A percentile compares a stretch with the other conserved stretches of the same genome.
phyloP scores from a whole-genome alignment of 108 stramenopile genomes.

The Aurantiochytrium sp. region DNA sequence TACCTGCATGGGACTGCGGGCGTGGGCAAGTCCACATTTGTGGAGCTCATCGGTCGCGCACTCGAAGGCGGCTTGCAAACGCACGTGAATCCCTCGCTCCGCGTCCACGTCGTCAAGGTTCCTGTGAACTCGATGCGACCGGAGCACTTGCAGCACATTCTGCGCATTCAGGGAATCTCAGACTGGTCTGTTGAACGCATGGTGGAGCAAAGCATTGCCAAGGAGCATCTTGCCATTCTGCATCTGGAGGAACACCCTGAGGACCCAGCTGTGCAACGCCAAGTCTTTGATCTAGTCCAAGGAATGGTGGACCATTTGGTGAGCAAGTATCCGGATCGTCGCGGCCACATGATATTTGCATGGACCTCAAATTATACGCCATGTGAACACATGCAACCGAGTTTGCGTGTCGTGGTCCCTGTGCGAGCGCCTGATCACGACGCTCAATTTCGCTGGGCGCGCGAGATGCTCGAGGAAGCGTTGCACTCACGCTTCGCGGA shows the following conservation, averaged over 20 bases:
- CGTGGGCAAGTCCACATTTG: constrained; percentile 4
- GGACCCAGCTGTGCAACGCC: background rate
- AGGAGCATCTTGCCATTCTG: background rate
- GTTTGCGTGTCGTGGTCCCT: background rate
- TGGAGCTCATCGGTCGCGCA: background rate
- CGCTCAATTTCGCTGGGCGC: background rate
- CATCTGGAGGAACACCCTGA: background rate
- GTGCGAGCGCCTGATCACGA: background rate
- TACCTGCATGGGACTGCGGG: background rate
- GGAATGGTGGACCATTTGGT: background rate
- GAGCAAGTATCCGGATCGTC: background rate
- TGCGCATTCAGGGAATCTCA: background rate
- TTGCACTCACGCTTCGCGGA: background rate
- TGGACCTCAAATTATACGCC: background rate
- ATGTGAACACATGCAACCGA: background rate
- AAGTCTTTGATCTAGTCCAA: background rate
- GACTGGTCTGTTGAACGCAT: constrained; percentile 10
- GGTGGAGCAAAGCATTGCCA: constrained; percentile 16
- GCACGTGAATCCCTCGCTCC: background rate
- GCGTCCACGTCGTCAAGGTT: background rate
- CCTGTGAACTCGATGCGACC: background rate
- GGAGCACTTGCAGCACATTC: background rate
- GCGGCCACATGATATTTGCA: background rate
- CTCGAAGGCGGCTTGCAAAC: background rate
- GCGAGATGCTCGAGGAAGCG: background rate